A percentile compares a stretch with the other conserved stretches of the same genome.
Conservation (phyloP, 2,329 filamentous ascomycete genomes). For the Dothistroma septosporum region DNA sequence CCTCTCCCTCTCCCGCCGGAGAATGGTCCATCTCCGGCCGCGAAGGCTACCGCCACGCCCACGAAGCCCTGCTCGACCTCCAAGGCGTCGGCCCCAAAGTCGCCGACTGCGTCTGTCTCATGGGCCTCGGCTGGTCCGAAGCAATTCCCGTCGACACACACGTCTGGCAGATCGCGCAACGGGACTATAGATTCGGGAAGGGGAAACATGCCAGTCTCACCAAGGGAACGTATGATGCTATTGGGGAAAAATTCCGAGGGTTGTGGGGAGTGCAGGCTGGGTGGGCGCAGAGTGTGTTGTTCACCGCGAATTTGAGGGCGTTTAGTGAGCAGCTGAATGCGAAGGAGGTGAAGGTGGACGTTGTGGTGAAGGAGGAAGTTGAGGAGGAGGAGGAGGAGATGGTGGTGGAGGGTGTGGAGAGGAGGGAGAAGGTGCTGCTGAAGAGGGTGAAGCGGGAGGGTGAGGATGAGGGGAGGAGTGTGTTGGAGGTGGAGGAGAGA, state of each 20-base stretch:
- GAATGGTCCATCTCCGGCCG: slow-evolving; percentile 47
- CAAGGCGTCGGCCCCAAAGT: slow-evolving; percentile 95
- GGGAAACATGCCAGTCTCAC: slow-evolving; percentile 80
- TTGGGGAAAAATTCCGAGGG: slow-evolving; percentile 82
- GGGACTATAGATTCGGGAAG: slow-evolving; percentile 89
- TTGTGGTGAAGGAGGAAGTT: slow-evolving; percentile 36
- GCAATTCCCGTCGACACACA: slow-evolving; percentile 96
- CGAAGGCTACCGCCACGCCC: slow-evolving; percentile 71
- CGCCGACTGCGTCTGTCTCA: slow-evolving; percentile 91
- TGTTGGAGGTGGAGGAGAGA: slow-evolving; percentile 40
- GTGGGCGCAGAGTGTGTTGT: slow-evolving; percentile 96
- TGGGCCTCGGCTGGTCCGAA: slow-evolving; percentile 94
- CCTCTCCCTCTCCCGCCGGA: slow-evolving; percentile 42
- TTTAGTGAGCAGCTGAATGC: slow-evolving; percentile 66
- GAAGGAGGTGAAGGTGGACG: slow-evolving; percentile 40
- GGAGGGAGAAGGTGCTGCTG: slow-evolving; percentile 32
- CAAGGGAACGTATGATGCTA: slow-evolving; percentile 80
- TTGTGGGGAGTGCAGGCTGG: slow-evolving; percentile 93
- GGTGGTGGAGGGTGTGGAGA: slow-evolving; percentile 34
- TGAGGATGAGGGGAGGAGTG: slow-evolving; percentile 36
- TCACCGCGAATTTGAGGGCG: slow-evolving; percentile 83
- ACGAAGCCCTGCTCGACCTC: slow-evolving; percentile 71
- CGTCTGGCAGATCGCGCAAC: slow-evolving; percentile 95
- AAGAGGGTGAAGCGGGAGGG: slow-evolving; percentile 42
- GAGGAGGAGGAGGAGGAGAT: slow-evolving; percentile 28